Evolutionary conservation across 1,284 basidiomycete species (phyloP), one percentile per base, ranked within the genome.

Genomic region (Apiotrichum domesticum): DNA sequence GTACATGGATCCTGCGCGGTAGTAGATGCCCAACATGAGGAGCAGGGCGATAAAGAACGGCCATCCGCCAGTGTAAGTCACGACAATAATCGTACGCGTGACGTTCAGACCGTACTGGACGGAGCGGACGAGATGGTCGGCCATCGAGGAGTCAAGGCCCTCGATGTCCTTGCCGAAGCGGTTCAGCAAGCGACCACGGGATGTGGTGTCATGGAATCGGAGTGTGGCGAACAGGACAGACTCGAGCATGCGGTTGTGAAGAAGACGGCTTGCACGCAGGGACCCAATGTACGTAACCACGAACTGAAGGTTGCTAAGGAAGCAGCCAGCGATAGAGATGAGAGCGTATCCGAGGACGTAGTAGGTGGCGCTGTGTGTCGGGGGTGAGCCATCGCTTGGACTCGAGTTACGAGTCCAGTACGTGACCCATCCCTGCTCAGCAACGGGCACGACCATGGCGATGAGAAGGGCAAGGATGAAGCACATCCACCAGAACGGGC

Each of bases 91-190:
- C 0, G 73, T 76, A 34, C 71, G 66, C 7, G 71, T 14, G 8
- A 78, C 73, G 34, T 73, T 73, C 4, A 80, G 67, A 9, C 63
- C 71, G 58, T 79, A 80, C 49, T 85, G 83, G 47, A 88, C 75
- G 63, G 85, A 88, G 57, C 87, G 65, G 1, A 70, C 64, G 73
- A 94, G 87, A 72, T 92, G 87, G 71, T 95, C 90, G 2, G 90
- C 85, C 58, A 92, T 82, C 56, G 76, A 84, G 60, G 89, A 91
- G 72, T 97, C 92, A 51, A 95, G 85, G 33, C 87, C 88, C 79
- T 96, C 92, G 58, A 95, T 90, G 70, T 96, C 93, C 72, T 96
- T 95, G 43, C 91, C 90, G 66, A 96, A 95, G 41, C 92, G 82
- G 71, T 95, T 94, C 41, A 94, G 77, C 6, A 94, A 78, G 11